A percentile compares a stretch with the other conserved stretches of the same genome.
These are phyloP conservation scores for Chlamydomonas schloesseri DNA, from an alignment of 139 green algal genomes.

Conservation along the genomic window DNA sequence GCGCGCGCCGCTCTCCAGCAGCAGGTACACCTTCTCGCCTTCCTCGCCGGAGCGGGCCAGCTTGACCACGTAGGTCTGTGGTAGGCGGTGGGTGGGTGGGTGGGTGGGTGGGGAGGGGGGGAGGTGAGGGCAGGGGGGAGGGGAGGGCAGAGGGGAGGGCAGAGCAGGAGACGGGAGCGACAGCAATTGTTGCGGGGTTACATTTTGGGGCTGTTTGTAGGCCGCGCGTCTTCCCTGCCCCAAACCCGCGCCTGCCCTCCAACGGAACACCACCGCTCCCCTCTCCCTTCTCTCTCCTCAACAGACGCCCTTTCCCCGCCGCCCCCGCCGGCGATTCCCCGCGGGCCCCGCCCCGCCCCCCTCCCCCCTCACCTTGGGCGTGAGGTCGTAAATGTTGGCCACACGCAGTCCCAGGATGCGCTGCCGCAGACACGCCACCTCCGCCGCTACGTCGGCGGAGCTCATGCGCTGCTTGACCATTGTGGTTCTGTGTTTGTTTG, in stretches of 20 bases:
- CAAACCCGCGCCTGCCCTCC: too few species aligned
- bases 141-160: too few species aligned
- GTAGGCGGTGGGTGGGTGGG: not conserved
- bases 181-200: too few species aligned
- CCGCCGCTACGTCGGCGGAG: constrained; percentile 89
- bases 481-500: not conserved
- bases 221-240: too few species aligned
- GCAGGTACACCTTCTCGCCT: constrained; percentile 93
- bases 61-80: constrained; percentile 95
- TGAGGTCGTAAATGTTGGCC: constrained; percentile 97
- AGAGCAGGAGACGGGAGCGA: too few species aligned
- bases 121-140: too few species aligned
- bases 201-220: too few species aligned
- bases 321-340: too few species aligned
- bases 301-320: too few species aligned
- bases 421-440: constrained; percentile 87
- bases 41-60: constrained; percentile 88
- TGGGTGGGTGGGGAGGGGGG: not conserved
- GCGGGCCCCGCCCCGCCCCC: too few species aligned
- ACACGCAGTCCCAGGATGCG: constrained; percentile 88
- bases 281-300: too few species aligned
- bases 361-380: constrained; percentile 75
- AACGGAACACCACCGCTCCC: too few species aligned
- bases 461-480: constrained; percentile 94
- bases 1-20: constrained; percentile 91